phyloP scores from a whole-genome alignment of 2,329 filamentous ascomycete genomes.

The Escovopsis sp. region DNA sequence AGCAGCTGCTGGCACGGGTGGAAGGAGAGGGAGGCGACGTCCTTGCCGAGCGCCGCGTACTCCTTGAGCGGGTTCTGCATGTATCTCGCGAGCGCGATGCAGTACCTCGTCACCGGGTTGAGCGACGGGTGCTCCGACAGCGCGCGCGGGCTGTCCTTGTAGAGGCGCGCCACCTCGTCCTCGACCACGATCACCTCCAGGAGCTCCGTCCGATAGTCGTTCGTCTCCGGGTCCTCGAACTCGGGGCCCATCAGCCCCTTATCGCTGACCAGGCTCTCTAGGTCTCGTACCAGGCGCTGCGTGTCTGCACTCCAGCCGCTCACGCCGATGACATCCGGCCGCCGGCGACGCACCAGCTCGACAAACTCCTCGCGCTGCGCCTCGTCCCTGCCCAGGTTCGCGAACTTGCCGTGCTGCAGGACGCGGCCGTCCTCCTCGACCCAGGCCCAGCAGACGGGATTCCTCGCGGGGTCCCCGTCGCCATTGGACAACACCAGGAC shows the following conservation, averaged over 20 bases:
- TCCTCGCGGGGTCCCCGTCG: conserved; percentile 54
- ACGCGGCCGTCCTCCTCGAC: conserved; percentile 86
- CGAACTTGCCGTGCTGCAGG: conserved; percentile 75
- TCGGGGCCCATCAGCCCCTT: conserved; percentile 63
- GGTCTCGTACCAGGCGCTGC: conserved; percentile 63
- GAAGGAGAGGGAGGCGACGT: conserved; percentile 74
- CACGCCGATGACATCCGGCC: conserved; percentile 80
- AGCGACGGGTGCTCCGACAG: conserved; percentile 67
- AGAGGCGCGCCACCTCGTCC: conserved; percentile 91
- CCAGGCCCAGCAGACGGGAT: conserved; percentile 81
- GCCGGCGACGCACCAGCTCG: conserved; percentile 62
- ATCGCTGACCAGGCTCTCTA: conserved; percentile 64
- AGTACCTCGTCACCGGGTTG: conserved; percentile 69
- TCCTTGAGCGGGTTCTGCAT: conserved; percentile 93
- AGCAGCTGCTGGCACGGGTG: conserved; percentile 82
- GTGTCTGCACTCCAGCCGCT: conserved; percentile 83
- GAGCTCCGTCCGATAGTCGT: conserved; percentile 59
- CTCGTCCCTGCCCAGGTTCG: conserved; percentile 59
- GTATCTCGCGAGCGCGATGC: conserved; percentile 76
- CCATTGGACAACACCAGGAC: conserved; percentile 82
- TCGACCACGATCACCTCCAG: conserved; percentile 87
- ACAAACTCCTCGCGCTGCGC: conserved; percentile 54
- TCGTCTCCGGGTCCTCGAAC: conserved; percentile 67
- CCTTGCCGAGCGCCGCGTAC: conserved; percentile 81
- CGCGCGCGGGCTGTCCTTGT: conserved; percentile 77